Percentiles rank a stretch among this genome's conserved stretches.
Conservation (phyloP, 2,329 filamentous ascomycete species). For the Incumbomyces delicatus region DNA sequence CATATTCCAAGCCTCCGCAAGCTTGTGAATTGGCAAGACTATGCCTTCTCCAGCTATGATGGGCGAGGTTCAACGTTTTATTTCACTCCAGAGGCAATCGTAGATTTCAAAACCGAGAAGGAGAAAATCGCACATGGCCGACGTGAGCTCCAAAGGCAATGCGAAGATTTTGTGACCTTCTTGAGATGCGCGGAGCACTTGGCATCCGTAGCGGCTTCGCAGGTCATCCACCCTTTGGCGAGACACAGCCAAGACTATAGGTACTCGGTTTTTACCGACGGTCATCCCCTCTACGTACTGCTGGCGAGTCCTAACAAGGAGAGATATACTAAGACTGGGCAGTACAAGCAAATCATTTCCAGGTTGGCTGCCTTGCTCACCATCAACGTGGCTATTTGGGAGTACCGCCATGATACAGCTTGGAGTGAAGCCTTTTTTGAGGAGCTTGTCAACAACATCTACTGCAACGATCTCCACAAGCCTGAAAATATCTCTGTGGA, state of each 20-base stretch:
- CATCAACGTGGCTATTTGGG: slow-evolving; percentile 32
- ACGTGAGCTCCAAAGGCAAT: slow-evolving; percentile 28
- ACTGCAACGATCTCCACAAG: slow-evolving; percentile 27
- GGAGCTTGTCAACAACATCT: slow-evolving; percentile 25
- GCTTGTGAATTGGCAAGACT: slow-evolving; percentile 35
- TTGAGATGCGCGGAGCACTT: slow-evolving; percentile 30
- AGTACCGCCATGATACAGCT: slow-evolving; percentile 27
- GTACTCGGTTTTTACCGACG: slow-evolving; percentile 23
- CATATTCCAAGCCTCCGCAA: slow-evolving; percentile 29
- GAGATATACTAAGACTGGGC: slow-evolving; percentile 27
- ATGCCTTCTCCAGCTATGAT: slow-evolving; percentile 32
- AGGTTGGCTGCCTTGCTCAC: slow-evolving; percentile 28
- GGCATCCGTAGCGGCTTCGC: slow-evolving; percentile 22
- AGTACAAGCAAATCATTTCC: slow-evolving; percentile 31
- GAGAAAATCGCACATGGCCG: slow-evolving; percentile 16
- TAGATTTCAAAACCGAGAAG: slow-evolving; percentile 19
- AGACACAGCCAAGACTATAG: slow-evolving; percentile 17
- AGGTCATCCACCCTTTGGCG: slow-evolving; percentile 14
- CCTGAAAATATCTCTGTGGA: slow-evolving; percentile 28
- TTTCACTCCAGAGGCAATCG: slow-evolving; percentile 13
- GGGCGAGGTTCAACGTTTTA: slow-evolving; percentile 27
- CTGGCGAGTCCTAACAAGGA: slow-evolving; percentile 26
- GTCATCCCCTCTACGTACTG: slow-evolving; percentile 26
- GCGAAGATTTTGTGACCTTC: slow-evolving; percentile 30
- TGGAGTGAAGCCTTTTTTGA: slow-evolving; percentile 26